phyloP scores from a whole-genome alignment of 2,329 filamentous ascomycete species.

The Sporothrix dimorphospora region DNA sequence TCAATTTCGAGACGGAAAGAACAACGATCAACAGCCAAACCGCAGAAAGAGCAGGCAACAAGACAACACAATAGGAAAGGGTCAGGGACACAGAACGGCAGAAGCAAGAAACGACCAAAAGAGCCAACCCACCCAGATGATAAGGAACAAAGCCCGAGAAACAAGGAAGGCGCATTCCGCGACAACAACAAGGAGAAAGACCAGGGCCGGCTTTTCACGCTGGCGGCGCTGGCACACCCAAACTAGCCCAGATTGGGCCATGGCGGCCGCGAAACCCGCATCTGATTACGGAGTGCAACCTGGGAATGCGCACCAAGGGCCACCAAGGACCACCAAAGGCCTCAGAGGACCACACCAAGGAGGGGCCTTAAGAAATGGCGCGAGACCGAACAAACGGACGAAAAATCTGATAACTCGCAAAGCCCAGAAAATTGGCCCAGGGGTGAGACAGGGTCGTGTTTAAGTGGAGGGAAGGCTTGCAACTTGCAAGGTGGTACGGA shows the following conservation, averaged over 20 bases:
- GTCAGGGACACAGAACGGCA: background rate
- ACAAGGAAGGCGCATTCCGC: too few relatives aligned
- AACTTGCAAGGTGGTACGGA: background rate
- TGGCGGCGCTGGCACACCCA: background rate
- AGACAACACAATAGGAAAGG: background rate
- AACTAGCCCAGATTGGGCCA: background rate
- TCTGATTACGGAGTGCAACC: slow-evolving; percentile 26
- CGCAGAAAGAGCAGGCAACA: background rate
- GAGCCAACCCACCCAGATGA: background rate
- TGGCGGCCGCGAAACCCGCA: slow-evolving; percentile 19
- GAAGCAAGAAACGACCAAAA: background rate
- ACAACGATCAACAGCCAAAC: background rate
- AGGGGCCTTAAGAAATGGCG: background rate
- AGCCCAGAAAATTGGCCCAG: background rate
- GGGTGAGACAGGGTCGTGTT: background rate
- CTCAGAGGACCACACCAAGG: background rate
- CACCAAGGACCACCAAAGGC: background rate
- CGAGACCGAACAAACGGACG: background rate
- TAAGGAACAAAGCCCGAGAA: background rate
- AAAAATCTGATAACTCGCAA: slow-evolving; percentile 25
- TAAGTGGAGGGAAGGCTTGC: background rate
- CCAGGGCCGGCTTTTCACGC: too few relatives aligned
- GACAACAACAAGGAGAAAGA: background rate
- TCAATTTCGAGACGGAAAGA: background rate
- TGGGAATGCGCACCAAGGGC: background rate